Base-by-base conservation (phyloP, 306 rosid species). In the Cicer yamashitae region DNA sequence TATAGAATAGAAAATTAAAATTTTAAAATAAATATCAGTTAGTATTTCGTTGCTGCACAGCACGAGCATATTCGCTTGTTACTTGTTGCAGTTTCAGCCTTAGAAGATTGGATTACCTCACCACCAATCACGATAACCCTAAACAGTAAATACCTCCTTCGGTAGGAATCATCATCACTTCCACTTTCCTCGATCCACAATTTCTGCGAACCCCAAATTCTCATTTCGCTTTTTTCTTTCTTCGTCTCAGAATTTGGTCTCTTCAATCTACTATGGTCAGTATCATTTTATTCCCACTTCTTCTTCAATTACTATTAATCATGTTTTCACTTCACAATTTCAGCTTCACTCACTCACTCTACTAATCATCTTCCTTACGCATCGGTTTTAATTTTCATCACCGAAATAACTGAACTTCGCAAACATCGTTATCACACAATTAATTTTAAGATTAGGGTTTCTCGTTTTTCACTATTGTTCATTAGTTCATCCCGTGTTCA, bases 251-350 rank as follows among this genome's bases (percentile, higher is more conserved):
- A 64, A 58, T 47, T 58, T 51, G 18, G 34, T 20, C 47, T 58
- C 39, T 52, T 12, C 74, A 67, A 67, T 83, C 57, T 45, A 20
- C 82, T 41, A 84, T 84, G 87, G 87, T 84, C 20, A 71, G 87
- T 80, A 41, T 53, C 54, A 40, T 80, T 48, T 53, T 47, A 40
- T 8, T 11, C 4, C 41, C 40, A 37, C 69, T 53, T 43, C 13
- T 52, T 43, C 15, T 46, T 75, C 54, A 13, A 18, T 45, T 30
- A 8, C 22, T 9, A 41, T 68, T 53, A 12, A 50, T 15, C 43
- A 3, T 45, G 53, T 38, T 53, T 71, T 46, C 8, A 38, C 53
- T 58, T 68, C 67, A 8, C 40, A 34, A 5, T 30, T 60, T 34
- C 69, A 45, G 39, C 64, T 79, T 57, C 67, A 63, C 47, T 14